Base-by-base conservation (phyloP, 1,139 yeast genomes). In the Lodderomyces jiufengensis region DNA sequence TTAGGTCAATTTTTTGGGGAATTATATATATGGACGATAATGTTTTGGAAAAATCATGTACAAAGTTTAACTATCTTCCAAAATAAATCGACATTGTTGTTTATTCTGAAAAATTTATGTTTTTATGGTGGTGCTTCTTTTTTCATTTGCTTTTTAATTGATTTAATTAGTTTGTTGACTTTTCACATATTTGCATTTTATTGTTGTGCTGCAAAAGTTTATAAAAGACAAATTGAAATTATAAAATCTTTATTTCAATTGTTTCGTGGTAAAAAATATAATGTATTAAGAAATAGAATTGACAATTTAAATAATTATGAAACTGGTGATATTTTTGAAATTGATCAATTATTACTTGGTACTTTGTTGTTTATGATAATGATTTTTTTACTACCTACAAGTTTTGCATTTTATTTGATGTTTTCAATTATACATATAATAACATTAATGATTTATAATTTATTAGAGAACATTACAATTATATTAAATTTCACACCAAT, bases 231-330 rank as follows among this genome's bases (percentile, higher is more conserved):
- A 51, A 56, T 85, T 16, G 73, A 73, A 34, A 74, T 82, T 5
- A 61, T 92, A 42, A 68, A 69, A 38, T 85, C 97, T 9, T 66
- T 94, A 37, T 85, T 86, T 57, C 85, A 88, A 49, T 64, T 94
- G 29, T 90, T 94, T 50, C 74, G 95, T 41, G 99, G 99, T 1
- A 85, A 84, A 56, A 88, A 90, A 59, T 82, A 78, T 46, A 94
- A 94, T 52, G 78, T 84, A 2, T 63, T 94, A 48, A 73, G 97
- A 46, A 72, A 84, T 40, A 79, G 98, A 64, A 80, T 88, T 28
- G 99, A 94, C 56, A 63, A 55, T 40, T 50, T 70, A 29, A 66
- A 68, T 42, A 62, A 57, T 41, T 63, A 65, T 35, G 78, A 84
- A n/a, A 27, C 21, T 24, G 30, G 36, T 9, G 78, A 81, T 46